These are phyloP conservation scores for Pseudozyma flocculosa DNA, from an alignment of 1,284 basidiomycete genomes.

Conservation along the genomic window DNA sequence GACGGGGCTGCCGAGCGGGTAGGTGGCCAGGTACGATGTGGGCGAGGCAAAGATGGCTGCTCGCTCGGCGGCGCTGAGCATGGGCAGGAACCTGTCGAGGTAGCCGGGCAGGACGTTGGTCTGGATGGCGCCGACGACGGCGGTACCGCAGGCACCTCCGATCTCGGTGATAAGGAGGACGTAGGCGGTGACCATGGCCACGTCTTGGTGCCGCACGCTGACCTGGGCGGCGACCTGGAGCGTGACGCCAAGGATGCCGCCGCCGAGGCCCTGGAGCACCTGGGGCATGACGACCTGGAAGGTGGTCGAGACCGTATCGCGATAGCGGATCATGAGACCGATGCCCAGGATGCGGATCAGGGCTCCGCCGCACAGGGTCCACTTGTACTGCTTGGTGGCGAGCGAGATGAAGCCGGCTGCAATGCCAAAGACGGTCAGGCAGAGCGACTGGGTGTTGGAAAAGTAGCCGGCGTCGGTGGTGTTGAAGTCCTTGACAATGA, in stretches of 20 bases:
- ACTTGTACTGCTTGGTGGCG: conserved; percentile 54
- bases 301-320: conserved; percentile 33
- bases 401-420: conserved; percentile 44
- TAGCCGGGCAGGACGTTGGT: conserved; percentile 33
- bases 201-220: conserved; percentile 55
- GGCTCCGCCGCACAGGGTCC: conserved; percentile 39
- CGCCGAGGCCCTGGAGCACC: conserved; percentile 54
- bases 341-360: conserved; percentile 49
- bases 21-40: conserved; percentile 3
- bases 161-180: conserved; percentile 52
- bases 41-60: conserved; percentile 21
- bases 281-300: conserved; percentile 54
- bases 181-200: conserved; percentile 56
- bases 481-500: conserved; percentile 34
- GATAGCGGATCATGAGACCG: conserved; percentile 56
- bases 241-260: conserved; percentile 51
- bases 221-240: conserved; percentile 54
- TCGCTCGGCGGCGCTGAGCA: conserved; percentile 17
- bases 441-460: conserved; percentile 46
- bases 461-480: conserved; percentile 40
- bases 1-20: conserved; percentile 37
- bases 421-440: conserved; percentile 54
- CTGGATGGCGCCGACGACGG: conserved; percentile 48
- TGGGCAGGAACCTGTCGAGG: conserved; percentile 31
- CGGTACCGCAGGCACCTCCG: conserved; percentile 50